Base-by-base conservation (phyloP, 2,329 filamentous ascomycete genomes). In the Aspergillus amoenus region DNA sequence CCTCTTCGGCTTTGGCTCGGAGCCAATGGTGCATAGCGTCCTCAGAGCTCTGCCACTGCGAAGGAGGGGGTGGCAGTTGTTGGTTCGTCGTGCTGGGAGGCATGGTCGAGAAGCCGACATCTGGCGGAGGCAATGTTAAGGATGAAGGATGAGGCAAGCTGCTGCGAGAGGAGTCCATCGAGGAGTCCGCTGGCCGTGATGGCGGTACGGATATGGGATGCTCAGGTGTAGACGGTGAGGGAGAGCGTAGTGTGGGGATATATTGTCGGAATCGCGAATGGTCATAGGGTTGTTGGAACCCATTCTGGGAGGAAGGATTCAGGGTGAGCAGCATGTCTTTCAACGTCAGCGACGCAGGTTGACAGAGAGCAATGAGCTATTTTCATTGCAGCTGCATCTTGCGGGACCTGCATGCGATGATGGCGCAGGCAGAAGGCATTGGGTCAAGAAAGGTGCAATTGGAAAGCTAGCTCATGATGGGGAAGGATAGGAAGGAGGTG, bases 11-110 rank as follows among this genome's bases (percentile, higher is more conserved):
- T 71, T 87, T 90, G 52, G 88, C 86, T 54, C 83, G 75, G 21
- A 91, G 77, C 88, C 88, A 92, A 54, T 81, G 83, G 60, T 83
- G 85, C 86, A 90, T 89, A 3, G 85, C 82, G 39, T 91, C 88
- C 66, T 90, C 88, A 34, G 83, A 79, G 47, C 82, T 83, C 67
- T 88, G 84, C 83, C 87, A 89, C 70, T 86, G 83, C 41, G 83
- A 81, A 27, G 87, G 85, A 30, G 84, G 82, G 39, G 83, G 79
- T n/a, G 87, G 87, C 40, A 89, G 75, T 40, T 52, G 53, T 58
- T 84, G 79, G 34, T 79, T 81, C 9, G 43, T 15, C 57, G 82
- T 72, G 18, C 76, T 72, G 21, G 75, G 73, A 66, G 77, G 77
- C 58, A 64, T 64, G 24, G 60, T 56, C 12, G 65, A 58, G 30